These are phyloP conservation scores for Populus alba DNA, from an alignment of 345 rosid species.

Conservation along the genomic window DNA sequence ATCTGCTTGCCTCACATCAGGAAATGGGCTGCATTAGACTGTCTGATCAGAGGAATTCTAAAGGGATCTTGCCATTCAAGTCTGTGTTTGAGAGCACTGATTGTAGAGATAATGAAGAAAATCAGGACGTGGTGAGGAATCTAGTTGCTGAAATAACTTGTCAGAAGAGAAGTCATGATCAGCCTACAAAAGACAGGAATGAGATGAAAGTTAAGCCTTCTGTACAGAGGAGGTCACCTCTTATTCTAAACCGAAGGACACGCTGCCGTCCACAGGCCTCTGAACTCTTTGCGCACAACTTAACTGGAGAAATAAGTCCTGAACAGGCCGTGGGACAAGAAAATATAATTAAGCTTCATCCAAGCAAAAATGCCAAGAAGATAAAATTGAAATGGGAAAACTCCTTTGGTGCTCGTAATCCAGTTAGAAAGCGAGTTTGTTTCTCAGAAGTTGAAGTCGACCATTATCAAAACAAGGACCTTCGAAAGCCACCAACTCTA, in stretches of 20 bases:
- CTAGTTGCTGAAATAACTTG: slow-evolving; percentile 6
- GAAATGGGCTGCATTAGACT: slow-evolving; percentile 7
- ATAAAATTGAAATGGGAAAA: slow-evolving; percentile 13
- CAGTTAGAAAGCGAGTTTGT: slow-evolving; percentile 38
- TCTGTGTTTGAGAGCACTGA: slow-evolving; percentile 12
- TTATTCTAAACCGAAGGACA: slow-evolving; percentile 26
- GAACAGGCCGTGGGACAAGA: slow-evolving; percentile 24
- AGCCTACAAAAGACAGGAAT: slow-evolving; percentile 22
- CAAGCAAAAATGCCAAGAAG: slow-evolving; percentile 17
- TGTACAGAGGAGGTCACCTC: slow-evolving; percentile 29
- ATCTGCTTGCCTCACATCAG: slow-evolving; percentile 11
- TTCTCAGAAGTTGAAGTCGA: slow-evolving; percentile 36
- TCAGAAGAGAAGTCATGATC: slow-evolving; percentile 11
- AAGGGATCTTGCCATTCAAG: slow-evolving; percentile 9
- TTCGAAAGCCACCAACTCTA: slow-evolving; percentile 12
- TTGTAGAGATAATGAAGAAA: slow-evolving; percentile 19
- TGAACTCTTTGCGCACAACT: slow-evolving; percentile 17
- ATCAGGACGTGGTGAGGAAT: slow-evolving; percentile 8
- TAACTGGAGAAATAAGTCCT: slow-evolving; percentile 13
- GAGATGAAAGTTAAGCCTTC: slow-evolving; percentile 21
- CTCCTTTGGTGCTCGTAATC: slow-evolving; percentile 4
- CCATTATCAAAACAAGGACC: slow-evolving; percentile 25
- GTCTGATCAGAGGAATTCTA: slow-evolving; percentile 14
- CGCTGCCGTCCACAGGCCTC: slow-evolving; percentile 28
- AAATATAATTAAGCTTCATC: slow-evolving; percentile 12